Percentiles rank a stretch among this genome's conserved stretches.
Conservation (phyloP, 371 early-diverging fungal genomes). For the Mortierella sp. region DNA sequence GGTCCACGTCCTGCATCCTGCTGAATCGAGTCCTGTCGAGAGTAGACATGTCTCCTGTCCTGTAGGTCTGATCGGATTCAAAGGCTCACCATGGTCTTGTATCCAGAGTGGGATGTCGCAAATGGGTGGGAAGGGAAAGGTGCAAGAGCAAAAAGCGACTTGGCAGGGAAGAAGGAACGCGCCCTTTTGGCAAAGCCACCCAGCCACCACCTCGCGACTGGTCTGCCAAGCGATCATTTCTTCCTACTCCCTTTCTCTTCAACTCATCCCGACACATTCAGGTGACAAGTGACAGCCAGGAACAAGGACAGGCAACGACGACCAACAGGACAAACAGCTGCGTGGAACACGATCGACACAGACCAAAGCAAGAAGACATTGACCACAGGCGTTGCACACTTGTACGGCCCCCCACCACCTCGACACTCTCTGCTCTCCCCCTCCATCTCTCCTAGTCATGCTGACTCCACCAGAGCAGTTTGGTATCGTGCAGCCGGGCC, state of each 20-base stretch:
- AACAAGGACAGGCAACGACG: neutral
- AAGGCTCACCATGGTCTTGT: constrained; percentile 10
- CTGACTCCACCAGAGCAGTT: constrained; percentile 88
- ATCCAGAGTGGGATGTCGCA: neutral
- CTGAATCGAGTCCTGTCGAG: neutral
- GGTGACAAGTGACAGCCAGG: no score
- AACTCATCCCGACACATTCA: no score
- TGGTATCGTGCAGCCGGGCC: constrained; percentile 89
- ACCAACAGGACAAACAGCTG: neutral
- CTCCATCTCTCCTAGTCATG: no score
- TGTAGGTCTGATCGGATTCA: neutral
- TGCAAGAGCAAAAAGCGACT: no score
- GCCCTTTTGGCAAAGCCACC: no score
- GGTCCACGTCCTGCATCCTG: neutral
- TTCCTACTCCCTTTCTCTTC: neutral
- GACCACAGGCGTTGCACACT: no score
- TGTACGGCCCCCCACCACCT: no score
- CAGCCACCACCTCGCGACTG: neutral
- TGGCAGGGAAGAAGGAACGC: no score
- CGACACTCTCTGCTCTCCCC: no score
- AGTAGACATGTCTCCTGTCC: no score
- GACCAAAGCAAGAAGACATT: no score
- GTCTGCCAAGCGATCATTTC: constrained; percentile 1
- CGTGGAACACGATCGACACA: no score
- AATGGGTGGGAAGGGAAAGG: neutral